These are phyloP conservation scores for Tolypocladium ovalisporum DNA, from an alignment of 2,329 filamentous ascomycete species.

Conservation along the genomic window DNA sequence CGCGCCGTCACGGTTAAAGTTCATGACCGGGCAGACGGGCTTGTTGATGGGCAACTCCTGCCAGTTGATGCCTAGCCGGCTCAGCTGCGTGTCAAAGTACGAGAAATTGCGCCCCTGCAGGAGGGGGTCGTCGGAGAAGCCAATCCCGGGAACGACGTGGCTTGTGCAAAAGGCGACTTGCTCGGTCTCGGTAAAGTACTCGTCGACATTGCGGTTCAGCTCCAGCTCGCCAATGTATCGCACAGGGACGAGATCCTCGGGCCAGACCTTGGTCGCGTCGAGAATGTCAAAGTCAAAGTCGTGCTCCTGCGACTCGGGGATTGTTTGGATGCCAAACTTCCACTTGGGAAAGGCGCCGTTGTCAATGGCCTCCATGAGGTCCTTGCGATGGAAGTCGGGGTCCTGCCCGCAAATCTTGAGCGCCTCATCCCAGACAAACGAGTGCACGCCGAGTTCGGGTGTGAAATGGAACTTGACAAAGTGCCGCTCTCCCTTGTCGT, in stretches of 20 bases:
- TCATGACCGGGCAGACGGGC: constrained; percentile 64
- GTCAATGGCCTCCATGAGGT: constrained; percentile 64
- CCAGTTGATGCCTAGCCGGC: constrained; percentile 61
- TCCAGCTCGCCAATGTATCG: constrained; percentile 71
- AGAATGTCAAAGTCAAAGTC: constrained; percentile 80
- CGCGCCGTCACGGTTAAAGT: constrained; percentile 54
- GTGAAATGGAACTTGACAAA: constrained; percentile 75
- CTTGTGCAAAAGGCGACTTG: constrained; percentile 75
- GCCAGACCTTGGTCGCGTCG: constrained; percentile 80
- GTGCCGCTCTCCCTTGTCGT: constrained; percentile 54
- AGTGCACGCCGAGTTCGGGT: constrained; percentile 64
- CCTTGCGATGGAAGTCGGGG: constrained; percentile 73
- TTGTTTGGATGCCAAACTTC: constrained; percentile 73
- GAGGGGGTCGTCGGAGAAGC: constrained; percentile 66
- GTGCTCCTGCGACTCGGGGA: constrained; percentile 39
- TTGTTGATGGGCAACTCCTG: constrained; percentile 69
- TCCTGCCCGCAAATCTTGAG: constrained; percentile 65
- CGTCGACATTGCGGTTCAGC: constrained; percentile 68
- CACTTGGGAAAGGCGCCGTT: constrained; percentile 62
- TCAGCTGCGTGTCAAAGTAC: constrained; percentile 45
- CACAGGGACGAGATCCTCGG: constrained; percentile 64
- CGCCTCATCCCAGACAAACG: constrained; percentile 70
- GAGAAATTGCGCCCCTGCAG: constrained; percentile 62
- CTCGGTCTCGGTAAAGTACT: constrained; percentile 75
- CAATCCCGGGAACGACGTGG: constrained; percentile 69